Conservation (phyloP, 331 rosid species). For the Quercus tomentella region DNA sequence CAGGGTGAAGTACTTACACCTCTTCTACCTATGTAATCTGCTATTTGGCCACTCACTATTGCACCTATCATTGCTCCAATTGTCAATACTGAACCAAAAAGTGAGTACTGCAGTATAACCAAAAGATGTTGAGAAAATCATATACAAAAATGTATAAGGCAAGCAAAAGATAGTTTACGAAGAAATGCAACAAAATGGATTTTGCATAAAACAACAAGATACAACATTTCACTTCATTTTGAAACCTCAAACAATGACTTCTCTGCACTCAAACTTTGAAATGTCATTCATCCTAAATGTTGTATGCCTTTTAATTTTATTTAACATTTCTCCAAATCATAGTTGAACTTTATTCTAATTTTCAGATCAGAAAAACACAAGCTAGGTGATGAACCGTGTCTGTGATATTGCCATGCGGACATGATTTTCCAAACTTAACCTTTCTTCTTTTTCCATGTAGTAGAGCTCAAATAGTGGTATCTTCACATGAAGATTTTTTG, state of each 20-base stretch:
- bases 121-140: not conserved
- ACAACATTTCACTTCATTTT: not conserved
- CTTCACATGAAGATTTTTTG: no score
- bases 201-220: not conserved
- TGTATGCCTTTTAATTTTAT: no score
- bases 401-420: not conserved
- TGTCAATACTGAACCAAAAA: slow-evolving; percentile 81
- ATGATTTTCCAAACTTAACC: not conserved
- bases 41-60: slow-evolving; percentile 57
- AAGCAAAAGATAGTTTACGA: not conserved
- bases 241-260: no score
- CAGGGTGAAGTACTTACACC: slow-evolving; percentile 49
- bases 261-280: not conserved
- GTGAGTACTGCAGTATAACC: slow-evolving; percentile 49
- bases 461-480: no score
- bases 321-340: no score
- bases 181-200: not conserved
- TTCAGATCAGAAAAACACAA: no score
- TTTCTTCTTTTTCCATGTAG: no score
- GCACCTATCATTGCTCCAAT: slow-evolving; percentile 95
- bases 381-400: not conserved
- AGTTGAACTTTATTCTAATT: no score
- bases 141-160: no score
- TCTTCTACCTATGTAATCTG: slow-evolving; percentile 75
- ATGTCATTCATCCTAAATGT: not conserved